These are phyloP conservation scores for Sordaria brevicollis DNA, from an alignment of 495 filamentous ascomycete genomes.

Conservation along the genomic window DNA sequence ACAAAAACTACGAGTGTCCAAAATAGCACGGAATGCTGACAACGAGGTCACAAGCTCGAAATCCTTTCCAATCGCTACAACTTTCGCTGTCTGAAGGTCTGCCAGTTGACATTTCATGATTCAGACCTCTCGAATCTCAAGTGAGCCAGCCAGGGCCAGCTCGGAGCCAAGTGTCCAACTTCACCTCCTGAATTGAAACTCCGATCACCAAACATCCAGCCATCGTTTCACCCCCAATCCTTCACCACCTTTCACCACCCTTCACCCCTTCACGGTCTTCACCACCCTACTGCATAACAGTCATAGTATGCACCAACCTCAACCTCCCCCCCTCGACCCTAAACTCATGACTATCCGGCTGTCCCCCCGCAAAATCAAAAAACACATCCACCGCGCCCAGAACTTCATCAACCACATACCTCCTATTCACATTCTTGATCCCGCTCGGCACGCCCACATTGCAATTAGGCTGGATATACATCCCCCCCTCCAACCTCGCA, in stretches of 20 bases:
- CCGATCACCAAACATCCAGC: background rate
- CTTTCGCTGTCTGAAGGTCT: background rate
- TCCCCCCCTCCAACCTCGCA: constrained; percentile 36
- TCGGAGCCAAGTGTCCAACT: too few relatives aligned
- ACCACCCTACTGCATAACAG: background rate
- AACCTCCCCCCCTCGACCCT: constrained; percentile 19
- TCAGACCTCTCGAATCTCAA: too few relatives aligned
- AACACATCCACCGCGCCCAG: constrained; percentile 34
- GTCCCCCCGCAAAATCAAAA: constrained; percentile 21
- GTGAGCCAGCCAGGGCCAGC: too few relatives aligned
- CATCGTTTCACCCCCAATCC: background rate
- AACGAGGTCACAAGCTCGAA: background rate
- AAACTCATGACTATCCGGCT: constrained; percentile 27
- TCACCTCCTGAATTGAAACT: background rate
- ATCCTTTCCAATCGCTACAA: background rate
- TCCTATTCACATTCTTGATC: constrained; percentile 8
- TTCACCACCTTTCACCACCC: background rate
- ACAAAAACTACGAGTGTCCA: background rate
- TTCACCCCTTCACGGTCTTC: background rate
- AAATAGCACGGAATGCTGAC: background rate
- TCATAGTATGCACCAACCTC: constrained; percentile 11
- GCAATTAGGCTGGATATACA: constrained; percentile 28
- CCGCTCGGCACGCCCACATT: constrained; percentile 29
- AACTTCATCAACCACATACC: constrained; percentile 30
- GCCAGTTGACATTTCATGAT: background rate